Evolutionary conservation across 225 moss, liverwort and hornwort genomes (phyloP), one percentile per base, ranked within the genome.

Genomic region (Pseudoscleropodium purum): DNA sequence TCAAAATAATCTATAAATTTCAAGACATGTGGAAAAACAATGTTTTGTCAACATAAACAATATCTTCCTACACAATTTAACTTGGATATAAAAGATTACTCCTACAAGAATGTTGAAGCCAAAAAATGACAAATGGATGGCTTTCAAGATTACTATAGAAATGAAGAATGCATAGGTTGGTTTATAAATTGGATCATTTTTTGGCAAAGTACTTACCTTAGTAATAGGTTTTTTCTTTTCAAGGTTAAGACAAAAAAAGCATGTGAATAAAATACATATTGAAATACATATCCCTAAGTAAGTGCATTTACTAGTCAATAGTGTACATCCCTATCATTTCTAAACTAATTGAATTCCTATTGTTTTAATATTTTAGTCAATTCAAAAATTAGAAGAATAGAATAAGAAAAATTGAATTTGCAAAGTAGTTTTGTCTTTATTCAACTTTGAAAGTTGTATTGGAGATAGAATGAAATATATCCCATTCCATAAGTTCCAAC

Each of bases 141-240:
- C 56, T 56, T 54, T 5, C 10, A 30, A 3, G 18, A 30, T 30
- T 49, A 31, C 0, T 31, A 5, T 31, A 75, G 4, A 75, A 49
- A 49, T 12, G 19, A 75, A 75, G 33, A 75, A 49, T 75, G 4
- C 4, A 49, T 18, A 3, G 49, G 6, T 11, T 75, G 20, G 5
- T 54, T 1, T 1, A 36, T 5, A 24, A 23, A 36, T 24, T 0
- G 0, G 0, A 78, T 24, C 47, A 15, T 37, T 37, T 18, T 54
- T 15, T 37, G 2, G 78, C 25, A 37, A 79, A 26, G 5, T 26
- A 24, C 16, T 6, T 37, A 24, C 16, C 10, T 37, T 4, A 0
- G 15, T 15, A 2, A 52, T 25, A 56, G 25, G 15, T 56, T 2
- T 56, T 25, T 5, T 6, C 6, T 15, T 9, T 78, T 56, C 0